These are phyloP conservation scores for Lasiosphaeris hirsuta DNA, from an alignment of 495 filamentous ascomycete species.

Conservation along the genomic window DNA sequence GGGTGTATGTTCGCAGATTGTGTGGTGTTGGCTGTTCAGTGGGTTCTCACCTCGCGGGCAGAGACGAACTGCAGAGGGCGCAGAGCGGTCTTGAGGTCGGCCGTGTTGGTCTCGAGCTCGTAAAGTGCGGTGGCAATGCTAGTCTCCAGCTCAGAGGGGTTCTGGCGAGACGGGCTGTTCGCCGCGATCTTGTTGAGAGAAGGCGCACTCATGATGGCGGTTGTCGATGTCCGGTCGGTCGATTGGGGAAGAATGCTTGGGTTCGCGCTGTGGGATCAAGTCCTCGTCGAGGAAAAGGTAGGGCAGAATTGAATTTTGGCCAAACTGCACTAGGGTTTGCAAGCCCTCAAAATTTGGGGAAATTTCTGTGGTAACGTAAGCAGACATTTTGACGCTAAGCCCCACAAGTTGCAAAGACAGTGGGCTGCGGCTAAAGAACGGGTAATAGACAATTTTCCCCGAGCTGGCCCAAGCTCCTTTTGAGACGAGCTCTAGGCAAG, in stretches of 20 bases:
- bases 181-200: slow-evolving; percentile 95
- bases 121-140: slow-evolving; percentile 91
- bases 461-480: slow-evolving; percentile 22
- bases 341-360: slow-evolving; percentile 22
- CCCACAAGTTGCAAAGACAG: slow-evolving; percentile 4
- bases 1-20: slow-evolving; percentile 23
- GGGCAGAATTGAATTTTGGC: slow-evolving; percentile 8
- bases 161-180: slow-evolving; percentile 90
- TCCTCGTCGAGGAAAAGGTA: slow-evolving; percentile 10
- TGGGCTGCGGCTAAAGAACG: background rate
- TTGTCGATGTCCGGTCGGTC: slow-evolving; percentile 29
- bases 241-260: slow-evolving; percentile 12
- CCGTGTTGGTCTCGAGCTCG: slow-evolving; percentile 96
- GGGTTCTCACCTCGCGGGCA: slow-evolving; percentile 90
- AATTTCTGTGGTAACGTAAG: background rate
- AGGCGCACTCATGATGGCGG: slow-evolving; percentile 52
- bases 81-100: slow-evolving; percentile 89
- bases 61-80: slow-evolving; percentile 95
- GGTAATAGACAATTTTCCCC: slow-evolving; percentile 35
- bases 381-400: background rate
- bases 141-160: slow-evolving; percentile 91
- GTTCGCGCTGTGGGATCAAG: slow-evolving; percentile 12
- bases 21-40: slow-evolving; percentile 21
- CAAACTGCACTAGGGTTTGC: slow-evolving; percentile 27
- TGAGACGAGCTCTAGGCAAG: no score